Base-by-base conservation (phyloP, 331 rosid genomes). In the Rosa hybrid region DNA sequence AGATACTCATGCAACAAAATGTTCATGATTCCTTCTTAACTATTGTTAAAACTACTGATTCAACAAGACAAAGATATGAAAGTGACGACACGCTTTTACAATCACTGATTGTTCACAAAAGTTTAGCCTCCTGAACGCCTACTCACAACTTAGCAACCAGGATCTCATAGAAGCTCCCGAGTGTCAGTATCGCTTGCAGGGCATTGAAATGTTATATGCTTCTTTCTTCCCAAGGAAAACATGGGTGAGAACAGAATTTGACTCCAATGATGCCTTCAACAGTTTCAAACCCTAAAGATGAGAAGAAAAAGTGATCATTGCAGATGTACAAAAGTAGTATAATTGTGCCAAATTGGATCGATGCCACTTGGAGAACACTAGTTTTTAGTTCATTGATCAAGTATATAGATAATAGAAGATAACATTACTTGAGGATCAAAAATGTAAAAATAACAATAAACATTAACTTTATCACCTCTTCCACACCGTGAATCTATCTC, bases 191-290 rank as follows among this genome's bases (percentile, higher is more conserved):
- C 18, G 21, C 27, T 34, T 25, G 63, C 30, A 0, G 41, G 56
- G 12, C 4, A 4, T 51, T 8, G 77, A 30, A 3, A 11, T 30
- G 1, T 2, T 56, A 30, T 0, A 30, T 3, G 38, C 4, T 12
- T 14, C 57, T 14, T 69, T 53, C 42, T 69, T 57, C 46, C 34
- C 46, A 16, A 79, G 49, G 46, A 79, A 79, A 1, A 79, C 82
- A 57, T 10, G 2, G 10, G 82, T 45, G 44, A 82, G 85, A 51
- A 77, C 82, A 8, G 68, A 60, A 16, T 64, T 71, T 0, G 82
- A 59, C 60, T 77, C 62, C 42, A 82, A 30, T 3, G 78, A 72
- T 17, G 59, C 64, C 81, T 82, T 82, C 75, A 42, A 20, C 57
- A 63, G 13, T 12, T 77, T 71, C 71, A 82, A 50, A 18, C 78